Evolutionary conservation across 2,329 filamentous ascomycete species (phyloP), one percentile per base, ranked within the genome.

Genomic region (Thelonectria blattea): DNA sequence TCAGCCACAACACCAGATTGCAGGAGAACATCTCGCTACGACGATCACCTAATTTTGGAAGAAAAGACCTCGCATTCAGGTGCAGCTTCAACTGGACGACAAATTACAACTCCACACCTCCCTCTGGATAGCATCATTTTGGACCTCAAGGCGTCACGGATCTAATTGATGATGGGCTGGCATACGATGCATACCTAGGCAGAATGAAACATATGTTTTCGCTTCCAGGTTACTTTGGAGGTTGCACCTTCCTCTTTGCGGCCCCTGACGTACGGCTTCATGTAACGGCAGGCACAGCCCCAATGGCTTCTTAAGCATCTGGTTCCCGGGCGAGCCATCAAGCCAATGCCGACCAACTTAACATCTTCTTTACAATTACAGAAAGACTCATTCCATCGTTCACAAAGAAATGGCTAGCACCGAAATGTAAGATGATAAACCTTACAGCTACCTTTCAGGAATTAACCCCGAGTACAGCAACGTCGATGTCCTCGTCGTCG

Each of bases 401-500:
- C 10, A 8, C 22, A 27, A 6, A 42, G 34, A 11, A 6, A 54
- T 54, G 52, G 34, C 52, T 27, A n/a, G 9, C 20, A 39, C 37
- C 43, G 42, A 54, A 30, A 54, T 54, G 52, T 54, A 39, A 2
- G 42, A 14, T 17, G 9, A 9, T 12, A 5, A 5, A 20, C 10
- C 12, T 2, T n/a, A 2, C 5, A 22, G 27, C 8, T 11, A 3
- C 12, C 12, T 12, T 22, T 22, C 12, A 17, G 18, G 12, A 20
- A 58, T 22, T 48, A 37, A 58, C 18, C 15, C 5, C 12, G 20
- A 15, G 9, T 15, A 53, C 78, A 96, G 93, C 78, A 89, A 92
- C 74, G 92, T 98, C 76, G 95, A 99, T 81, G 91, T 99, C 71
- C 92, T 99, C 76, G 89, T 99, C 79, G 97, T 98, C 82, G 95